Conservation (phyloP, 2,329 filamentous ascomycete genomes). For the Sarocladiaceae sp. region DNA sequence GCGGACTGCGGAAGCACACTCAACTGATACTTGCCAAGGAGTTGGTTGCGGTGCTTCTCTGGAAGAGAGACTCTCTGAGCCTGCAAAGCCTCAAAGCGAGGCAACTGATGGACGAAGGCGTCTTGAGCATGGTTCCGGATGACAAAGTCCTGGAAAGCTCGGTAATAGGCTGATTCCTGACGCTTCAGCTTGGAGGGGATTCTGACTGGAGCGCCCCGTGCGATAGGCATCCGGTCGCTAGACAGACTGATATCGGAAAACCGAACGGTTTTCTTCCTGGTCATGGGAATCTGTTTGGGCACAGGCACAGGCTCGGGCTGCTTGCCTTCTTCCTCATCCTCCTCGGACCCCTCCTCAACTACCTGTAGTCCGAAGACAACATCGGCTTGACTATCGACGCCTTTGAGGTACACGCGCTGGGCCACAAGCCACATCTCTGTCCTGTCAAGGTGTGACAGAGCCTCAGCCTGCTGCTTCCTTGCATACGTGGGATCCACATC, state of each 20-base stretch:
- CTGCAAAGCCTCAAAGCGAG: constrained; percentile 84
- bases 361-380: constrained; percentile 12
- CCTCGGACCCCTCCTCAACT: constrained; percentile 27
- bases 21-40: constrained; percentile 80
- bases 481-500: constrained; percentile 73
- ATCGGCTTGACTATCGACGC: constrained; percentile 45
- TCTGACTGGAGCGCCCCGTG: constrained; percentile 31
- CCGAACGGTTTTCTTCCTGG: constrained; percentile 67
- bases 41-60: constrained; percentile 68
- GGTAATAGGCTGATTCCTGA: constrained; percentile 77
- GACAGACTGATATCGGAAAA: constrained; percentile 54
- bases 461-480: constrained; percentile 62
- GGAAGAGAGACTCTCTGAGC: constrained; percentile 70
- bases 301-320: constrained; percentile 17
- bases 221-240: constrained; percentile 15
- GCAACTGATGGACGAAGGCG: constrained; percentile 75
- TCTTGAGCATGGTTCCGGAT: constrained; percentile 62
- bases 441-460: constrained; percentile 70
- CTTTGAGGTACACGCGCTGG: constrained; percentile 70
- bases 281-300: constrained; percentile 16
- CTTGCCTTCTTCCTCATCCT: constrained; percentile 15
- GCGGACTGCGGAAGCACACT: constrained; percentile 60
- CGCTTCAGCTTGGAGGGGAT: constrained; percentile 47
- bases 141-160: constrained; percentile 72
- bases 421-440: constrained; percentile 82